Conservation (phyloP, 164 flowering plant genomes). For the Piper longum region DNA sequence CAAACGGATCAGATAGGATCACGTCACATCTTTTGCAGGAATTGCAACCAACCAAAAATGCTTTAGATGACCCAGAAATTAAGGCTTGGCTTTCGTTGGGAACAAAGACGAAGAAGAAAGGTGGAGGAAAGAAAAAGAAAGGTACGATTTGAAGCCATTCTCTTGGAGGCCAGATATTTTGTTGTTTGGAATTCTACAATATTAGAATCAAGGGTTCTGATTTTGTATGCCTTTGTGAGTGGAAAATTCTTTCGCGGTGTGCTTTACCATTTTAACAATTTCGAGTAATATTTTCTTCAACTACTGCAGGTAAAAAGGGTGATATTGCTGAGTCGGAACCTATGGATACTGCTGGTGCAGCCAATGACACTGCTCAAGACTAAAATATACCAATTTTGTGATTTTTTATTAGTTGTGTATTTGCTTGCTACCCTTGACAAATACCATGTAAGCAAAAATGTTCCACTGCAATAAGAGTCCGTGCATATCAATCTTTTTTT, state of each 20-base stretch:
- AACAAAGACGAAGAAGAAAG: constrained; percentile 81
- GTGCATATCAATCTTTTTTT: background rate
- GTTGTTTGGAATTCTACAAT: too few species aligned
- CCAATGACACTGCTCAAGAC: constrained; percentile 38
- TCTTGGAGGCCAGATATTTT: too few species aligned
- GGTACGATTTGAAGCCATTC: constrained; percentile 22
- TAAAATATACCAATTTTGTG: constrained; percentile 15
- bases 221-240: too few species aligned
- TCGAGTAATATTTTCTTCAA: background rate
- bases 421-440: background rate
- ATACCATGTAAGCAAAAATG: background rate
- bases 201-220: too few species aligned
- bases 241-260: too few species aligned
- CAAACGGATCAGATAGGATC: constrained; percentile 85
- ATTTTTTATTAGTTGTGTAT: background rate
- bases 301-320: constrained; percentile 59
- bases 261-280: too few species aligned
- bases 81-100: constrained; percentile 84
- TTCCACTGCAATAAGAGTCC: background rate
- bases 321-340: constrained; percentile 47
- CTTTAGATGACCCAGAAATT: constrained; percentile 70
- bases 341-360: constrained; percentile 30
- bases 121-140: constrained; percentile 96
- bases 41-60: constrained; percentile 53
- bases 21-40: constrained; percentile 77